These are phyloP conservation scores for Solanum etuberosum DNA, from an alignment of 257 asterid species.

Conservation along the genomic window DNA sequence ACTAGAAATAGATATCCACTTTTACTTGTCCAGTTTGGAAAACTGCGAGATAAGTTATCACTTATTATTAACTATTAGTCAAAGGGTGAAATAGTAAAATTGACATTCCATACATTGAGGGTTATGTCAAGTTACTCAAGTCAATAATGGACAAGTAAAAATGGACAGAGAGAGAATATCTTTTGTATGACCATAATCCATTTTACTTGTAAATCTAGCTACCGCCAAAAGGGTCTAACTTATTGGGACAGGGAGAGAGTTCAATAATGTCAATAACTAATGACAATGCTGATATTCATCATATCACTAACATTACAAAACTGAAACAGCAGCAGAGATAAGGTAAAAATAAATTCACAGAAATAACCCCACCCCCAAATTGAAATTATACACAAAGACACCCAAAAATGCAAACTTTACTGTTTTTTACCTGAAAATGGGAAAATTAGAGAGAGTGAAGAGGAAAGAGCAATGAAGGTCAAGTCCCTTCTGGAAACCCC, in stretches of 20 bases:
- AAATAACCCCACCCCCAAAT: background rate
- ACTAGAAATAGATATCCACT: background rate
- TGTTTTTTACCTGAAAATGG: conserved; percentile 34
- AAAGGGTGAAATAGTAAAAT: background rate
- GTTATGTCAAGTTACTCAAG: background rate
- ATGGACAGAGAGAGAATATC: background rate
- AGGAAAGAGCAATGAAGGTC: conserved; percentile 39
- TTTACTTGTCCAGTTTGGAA: background rate
- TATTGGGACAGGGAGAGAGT: background rate
- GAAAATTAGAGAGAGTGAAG: conserved; percentile 41
- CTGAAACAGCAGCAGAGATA: background rate
- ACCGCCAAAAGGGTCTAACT: background rate
- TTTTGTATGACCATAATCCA: background rate
- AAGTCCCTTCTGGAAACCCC: conserved; percentile 52
- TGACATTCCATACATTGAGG: background rate
- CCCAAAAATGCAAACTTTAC: background rate
- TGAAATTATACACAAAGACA: background rate
- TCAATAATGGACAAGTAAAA: background rate
- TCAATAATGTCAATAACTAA: background rate
- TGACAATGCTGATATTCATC: background rate
- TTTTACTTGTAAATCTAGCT: background rate
- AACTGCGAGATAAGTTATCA: background rate
- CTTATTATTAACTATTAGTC: background rate
- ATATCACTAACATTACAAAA: background rate
- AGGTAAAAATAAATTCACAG: background rate